Evolutionary conservation across 768 basidiomycete genomes (phyloP).

Genomic region (Xerocomellus intermedius): DNA sequence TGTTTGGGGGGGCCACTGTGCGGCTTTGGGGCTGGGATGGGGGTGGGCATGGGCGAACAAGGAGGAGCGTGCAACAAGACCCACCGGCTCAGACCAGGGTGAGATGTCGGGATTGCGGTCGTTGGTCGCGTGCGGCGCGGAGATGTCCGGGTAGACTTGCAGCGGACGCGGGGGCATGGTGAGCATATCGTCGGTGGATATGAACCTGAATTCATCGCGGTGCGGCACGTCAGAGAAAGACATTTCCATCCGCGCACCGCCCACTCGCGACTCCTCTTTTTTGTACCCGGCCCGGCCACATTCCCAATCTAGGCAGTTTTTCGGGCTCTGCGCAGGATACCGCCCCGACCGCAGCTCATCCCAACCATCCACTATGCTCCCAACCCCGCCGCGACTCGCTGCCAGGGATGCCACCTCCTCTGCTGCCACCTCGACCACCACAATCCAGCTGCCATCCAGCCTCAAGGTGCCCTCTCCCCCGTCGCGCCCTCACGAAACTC

Average conservation of each 20-base stretch:
- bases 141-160: conserved; percentile 11
- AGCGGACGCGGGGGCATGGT: conserved; percentile 1
- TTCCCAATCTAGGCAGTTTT: conserved; percentile 8
- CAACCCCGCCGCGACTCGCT: conserved; percentile 3
- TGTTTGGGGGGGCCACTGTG: conserved; percentile 26
- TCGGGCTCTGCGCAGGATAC: conserved; percentile 4
- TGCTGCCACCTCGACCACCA: conserved; percentile 34
- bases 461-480: conserved; percentile 45
- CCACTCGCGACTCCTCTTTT: background rate
- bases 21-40: conserved; percentile 18
- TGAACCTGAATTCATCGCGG: conserved; percentile 13
- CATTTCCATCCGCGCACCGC: conserved; percentile 6
- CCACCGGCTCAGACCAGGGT: conserved; percentile 22
- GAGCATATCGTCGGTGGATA: conserved; percentile 5
- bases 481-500: background rate
- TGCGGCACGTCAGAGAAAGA: no score
- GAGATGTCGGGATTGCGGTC: conserved; percentile 16
- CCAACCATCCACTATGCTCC: conserved; percentile 1
- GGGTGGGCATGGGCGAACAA: conserved; percentile 6
- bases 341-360: background rate
- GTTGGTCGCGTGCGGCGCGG: background rate
- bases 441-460: conserved; percentile 40
- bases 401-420: conserved; percentile 37
- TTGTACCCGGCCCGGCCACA: background rate
- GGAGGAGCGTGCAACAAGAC: background rate